A percentile compares a stretch with the other conserved stretches of the same genome.
These are phyloP conservation scores for Citrus sp. DNA, from an alignment of 345 rosid species.

Conservation along the genomic window DNA sequence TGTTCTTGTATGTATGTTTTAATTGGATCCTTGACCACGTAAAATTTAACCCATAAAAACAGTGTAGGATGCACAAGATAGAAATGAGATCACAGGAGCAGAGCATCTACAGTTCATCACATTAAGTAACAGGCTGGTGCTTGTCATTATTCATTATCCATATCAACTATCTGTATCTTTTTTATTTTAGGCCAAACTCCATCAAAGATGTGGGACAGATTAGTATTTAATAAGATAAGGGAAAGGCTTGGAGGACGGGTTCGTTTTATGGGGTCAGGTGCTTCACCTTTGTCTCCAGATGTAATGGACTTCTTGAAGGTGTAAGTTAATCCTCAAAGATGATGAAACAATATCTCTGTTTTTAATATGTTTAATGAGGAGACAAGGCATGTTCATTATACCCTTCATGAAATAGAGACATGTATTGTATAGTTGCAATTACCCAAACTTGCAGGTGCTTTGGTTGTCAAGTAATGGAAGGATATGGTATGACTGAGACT, in stretches of 20 bases:
- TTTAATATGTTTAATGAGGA: not conserved
- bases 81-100: not conserved
- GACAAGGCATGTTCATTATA: no score
- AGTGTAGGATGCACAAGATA: not conserved
- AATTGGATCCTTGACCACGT: not conserved
- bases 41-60: not conserved
- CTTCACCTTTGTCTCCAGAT: slow-evolving; percentile 90
- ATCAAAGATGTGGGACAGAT: slow-evolving; percentile 77
- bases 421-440: not conserved
- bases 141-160: not conserved
- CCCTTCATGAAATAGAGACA: no score
- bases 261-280: slow-evolving; percentile 74
- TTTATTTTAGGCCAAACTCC: slow-evolving; percentile 52
- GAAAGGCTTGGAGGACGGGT: slow-evolving; percentile 87
- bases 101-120: not conserved
- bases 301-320: slow-evolving; percentile 80
- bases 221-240: slow-evolving; percentile 79
- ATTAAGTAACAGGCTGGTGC: not conserved
- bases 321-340: slow-evolving; percentile 44
- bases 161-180: slow-evolving; percentile 7
- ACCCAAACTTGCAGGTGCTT: slow-evolving; percentile 60
- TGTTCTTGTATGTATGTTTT: not conserved
- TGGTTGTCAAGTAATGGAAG: slow-evolving; percentile 80
- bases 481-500: slow-evolving; percentile 96
- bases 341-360: not conserved